A percentile compares a stretch with the other conserved stretches of the same genome.
Conservation (phyloP, 768 basidiomycete genomes). For the Pleurotus platypus region DNA sequence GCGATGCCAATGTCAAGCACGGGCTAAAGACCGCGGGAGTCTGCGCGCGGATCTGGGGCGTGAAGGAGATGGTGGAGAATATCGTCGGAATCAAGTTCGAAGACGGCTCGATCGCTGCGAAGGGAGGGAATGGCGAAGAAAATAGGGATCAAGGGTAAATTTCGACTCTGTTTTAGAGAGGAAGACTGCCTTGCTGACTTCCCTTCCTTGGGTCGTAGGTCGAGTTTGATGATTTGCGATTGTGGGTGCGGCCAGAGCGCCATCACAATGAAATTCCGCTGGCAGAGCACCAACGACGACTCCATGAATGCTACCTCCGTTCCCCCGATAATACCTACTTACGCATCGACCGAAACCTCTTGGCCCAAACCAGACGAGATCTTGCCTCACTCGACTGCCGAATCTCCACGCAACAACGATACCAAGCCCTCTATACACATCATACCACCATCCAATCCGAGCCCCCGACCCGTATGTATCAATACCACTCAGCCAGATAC, state of each 20-base stretch:
- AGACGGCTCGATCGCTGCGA: neutral
- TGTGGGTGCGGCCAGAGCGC: constrained; percentile 1
- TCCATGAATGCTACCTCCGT: neutral
- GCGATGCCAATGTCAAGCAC: neutral
- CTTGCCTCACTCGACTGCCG: neutral
- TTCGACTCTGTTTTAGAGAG: neutral
- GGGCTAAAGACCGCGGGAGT: neutral
- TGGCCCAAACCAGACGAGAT: neutral
- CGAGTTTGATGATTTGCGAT: neutral
- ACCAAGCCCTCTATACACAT: neutral
- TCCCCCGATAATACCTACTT: neutral
- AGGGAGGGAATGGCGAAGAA: neutral
- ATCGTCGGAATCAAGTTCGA: neutral
- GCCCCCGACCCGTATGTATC: neutral
- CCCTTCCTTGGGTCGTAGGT: neutral
- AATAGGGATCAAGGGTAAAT: neutral
- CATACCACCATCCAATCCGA: neutral
- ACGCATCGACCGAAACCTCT: neutral
- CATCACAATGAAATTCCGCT: neutral
- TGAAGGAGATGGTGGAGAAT: neutral
- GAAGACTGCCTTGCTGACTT: neutral
- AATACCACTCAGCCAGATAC: neutral
- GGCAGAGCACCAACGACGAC: neutral
- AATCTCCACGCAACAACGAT: neutral
- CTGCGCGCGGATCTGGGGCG: neutral